Base-by-base conservation (phyloP, 441 rosid species). In the Hura crepitans region DNA sequence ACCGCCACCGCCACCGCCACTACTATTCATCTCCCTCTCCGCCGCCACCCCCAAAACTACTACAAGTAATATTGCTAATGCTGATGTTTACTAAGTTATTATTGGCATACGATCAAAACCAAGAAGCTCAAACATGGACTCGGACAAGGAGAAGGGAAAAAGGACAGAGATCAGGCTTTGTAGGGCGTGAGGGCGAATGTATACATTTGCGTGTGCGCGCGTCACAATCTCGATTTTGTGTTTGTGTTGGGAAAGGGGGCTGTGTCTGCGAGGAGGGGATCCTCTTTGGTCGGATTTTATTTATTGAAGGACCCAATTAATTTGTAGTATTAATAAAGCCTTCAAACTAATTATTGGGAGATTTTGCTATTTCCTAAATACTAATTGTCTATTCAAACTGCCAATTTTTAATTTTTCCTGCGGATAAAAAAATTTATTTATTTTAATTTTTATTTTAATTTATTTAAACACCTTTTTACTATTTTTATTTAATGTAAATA, bases 111-210 rank as follows among this genome's bases (percentile, higher is more conserved):
- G 15, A 33, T 37, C 3, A 31, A 18, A 14, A 70, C 53, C 67
- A 66, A 64, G 65, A 74, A 70, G 65, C 65, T 70, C 25, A 70
- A 69, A 62, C 81, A 70, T 59, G 71, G 57, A 42, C 14, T 49
- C 47, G 49, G 78, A 63, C 73, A 15, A 25, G 14, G 65, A 72
- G 45, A 35, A 61, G 66, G 50, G 50, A 55, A 70, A 76, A 51
- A 70, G 74, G 82, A 72, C 74, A 80, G 28, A 74, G 82, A 77
- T 78, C 83, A 78, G 72, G 57, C 68, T 68, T 56, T 70, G 74
- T n/a, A 49, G 31, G 20, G 23, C 11, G 37, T 23, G 11, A 9
- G 37, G 2, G 37, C 50, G 18, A n/a, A n/a, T 12, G 35, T n/a
- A 23, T 53, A 27, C 17, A 35, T 50, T 56, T 28, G 62, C 69